phyloP scores from a whole-genome alignment of 1,284 basidiomycete genomes.

The Vanrija humicola region DNA sequence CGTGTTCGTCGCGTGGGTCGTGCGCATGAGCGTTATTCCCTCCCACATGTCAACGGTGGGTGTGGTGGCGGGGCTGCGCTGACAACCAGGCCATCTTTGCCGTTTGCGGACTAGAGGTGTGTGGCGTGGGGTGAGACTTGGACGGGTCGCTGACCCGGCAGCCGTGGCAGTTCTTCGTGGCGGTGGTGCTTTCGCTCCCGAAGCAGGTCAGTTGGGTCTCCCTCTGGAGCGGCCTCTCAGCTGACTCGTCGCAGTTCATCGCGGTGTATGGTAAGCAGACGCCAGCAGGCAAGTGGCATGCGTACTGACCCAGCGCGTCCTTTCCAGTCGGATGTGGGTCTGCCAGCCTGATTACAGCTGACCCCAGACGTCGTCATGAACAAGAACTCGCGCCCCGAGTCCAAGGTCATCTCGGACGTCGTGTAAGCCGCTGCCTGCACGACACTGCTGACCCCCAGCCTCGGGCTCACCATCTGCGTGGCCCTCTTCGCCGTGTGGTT shows the following conservation, averaged over 20 bases:
- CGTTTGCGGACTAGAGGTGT: slow-evolving; percentile 31
- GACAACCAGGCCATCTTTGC: slow-evolving; percentile 36
- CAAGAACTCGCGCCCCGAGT: slow-evolving; percentile 43
- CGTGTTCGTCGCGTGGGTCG: slow-evolving; percentile 39
- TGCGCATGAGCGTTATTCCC: slow-evolving; percentile 41
- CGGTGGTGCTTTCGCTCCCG: slow-evolving; percentile 43
- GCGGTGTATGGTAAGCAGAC: slow-evolving; percentile 22
- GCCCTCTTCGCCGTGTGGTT: slow-evolving; percentile 27
- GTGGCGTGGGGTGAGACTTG: not conserved
- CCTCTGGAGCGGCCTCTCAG: not conserved
- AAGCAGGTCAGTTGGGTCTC: slow-evolving; percentile 32
- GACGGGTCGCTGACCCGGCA: slow-evolving; percentile 4
- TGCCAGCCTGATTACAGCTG: slow-evolving; percentile 37
- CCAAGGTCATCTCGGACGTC: slow-evolving; percentile 23
- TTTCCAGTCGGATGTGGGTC: slow-evolving; percentile 18
- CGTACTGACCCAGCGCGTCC: not conserved
- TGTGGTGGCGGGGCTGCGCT: slow-evolving; percentile 2
- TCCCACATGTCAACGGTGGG: slow-evolving; percentile 44
- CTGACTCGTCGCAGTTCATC: slow-evolving; percentile 20
- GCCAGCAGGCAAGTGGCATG: not conserved
- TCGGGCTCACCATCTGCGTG: slow-evolving; percentile 25
- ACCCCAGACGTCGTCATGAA: slow-evolving; percentile 58
- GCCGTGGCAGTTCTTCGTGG: slow-evolving; percentile 40
- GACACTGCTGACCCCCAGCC: not conserved
- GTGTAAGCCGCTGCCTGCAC: slow-evolving; percentile 11